phyloP scores from a whole-genome alignment of 2,329 filamentous ascomycete genomes.

The Penicillium sp. region DNA sequence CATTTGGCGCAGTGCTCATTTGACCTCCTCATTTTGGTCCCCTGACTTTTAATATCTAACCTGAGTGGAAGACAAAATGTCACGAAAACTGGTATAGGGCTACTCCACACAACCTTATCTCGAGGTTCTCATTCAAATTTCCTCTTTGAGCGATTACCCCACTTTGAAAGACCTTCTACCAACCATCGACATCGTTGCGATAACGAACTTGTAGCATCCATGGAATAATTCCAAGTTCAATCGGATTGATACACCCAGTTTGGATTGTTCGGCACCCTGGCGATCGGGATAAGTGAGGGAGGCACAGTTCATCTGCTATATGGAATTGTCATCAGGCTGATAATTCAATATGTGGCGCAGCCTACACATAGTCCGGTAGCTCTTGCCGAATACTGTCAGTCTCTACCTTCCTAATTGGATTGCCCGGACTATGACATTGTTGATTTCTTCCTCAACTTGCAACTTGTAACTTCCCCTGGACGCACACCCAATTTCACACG shows the following conservation, averaged over 20 bases:
- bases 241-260: too few relatives aligned
- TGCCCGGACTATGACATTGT: too few relatives aligned
- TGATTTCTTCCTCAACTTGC: too few relatives aligned
- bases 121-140: constrained; percentile 9
- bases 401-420: too few relatives aligned
- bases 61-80: too few relatives aligned
- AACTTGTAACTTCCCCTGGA: too few relatives aligned
- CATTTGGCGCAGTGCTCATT: constrained; percentile 1
- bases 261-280: constrained; percentile 26
- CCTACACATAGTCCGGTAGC: too few relatives aligned
- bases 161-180: not conserved
- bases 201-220: not conserved
- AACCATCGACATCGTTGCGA: not conserved
- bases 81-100: not conserved
- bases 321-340: constrained; percentile 27
- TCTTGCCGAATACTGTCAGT: too few relatives aligned
- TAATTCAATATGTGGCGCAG: too few relatives aligned
- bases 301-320: constrained; percentile 33
- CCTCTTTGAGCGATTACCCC: constrained; percentile 3
- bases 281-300: constrained; percentile 24
- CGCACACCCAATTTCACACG: too few relatives aligned
- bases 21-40: not conserved
- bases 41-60: too few relatives aligned
- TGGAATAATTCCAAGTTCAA: too few relatives aligned
- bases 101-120: constrained; percentile 16